phyloP scores from a whole-genome alignment of 164 flowering plant species.

The Cinnamomum micranthum region DNA sequence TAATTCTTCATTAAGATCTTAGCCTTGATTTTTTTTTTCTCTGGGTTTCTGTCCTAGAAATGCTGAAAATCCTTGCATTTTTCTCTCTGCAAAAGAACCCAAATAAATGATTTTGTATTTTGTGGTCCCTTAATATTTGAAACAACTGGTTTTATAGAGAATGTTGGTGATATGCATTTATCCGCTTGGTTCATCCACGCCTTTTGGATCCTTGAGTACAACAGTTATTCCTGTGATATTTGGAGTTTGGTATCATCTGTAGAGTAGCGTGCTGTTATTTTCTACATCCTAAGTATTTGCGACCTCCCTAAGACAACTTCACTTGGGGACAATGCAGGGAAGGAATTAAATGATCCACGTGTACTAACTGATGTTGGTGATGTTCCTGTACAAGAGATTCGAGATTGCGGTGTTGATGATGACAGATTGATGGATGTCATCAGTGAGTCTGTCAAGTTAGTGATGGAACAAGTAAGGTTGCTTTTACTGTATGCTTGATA shows the following conservation, averaged over 20 bases:
- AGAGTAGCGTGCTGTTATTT: background rate
- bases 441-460: conserved; percentile 82
- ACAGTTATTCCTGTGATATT: too few relatives aligned
- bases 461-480: conserved; percentile 85
- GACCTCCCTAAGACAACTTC: background rate
- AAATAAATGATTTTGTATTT: too few relatives aligned
- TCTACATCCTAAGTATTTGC: background rate
- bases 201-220: too few relatives aligned
- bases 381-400: conserved; percentile 91
- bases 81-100: too few relatives aligned
- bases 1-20: too few relatives aligned
- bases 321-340: conserved; percentile 50
- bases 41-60: too few relatives aligned
- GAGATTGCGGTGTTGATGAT: conserved; percentile 96
- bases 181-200: background rate
- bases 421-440: conserved; percentile 81
- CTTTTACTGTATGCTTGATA: background rate
- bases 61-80: too few relatives aligned
- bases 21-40: too few relatives aligned
- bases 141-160: too few relatives aligned
- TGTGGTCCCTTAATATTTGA: too few relatives aligned
- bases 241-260: background rate
- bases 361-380: conserved; percentile 97
- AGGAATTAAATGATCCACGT: conserved; percentile 76
- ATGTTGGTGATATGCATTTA: too few relatives aligned